These are phyloP conservation scores for Penicillium palitans DNA, from an alignment of 2,329 filamentous ascomycete species.

Conservation along the genomic window DNA sequence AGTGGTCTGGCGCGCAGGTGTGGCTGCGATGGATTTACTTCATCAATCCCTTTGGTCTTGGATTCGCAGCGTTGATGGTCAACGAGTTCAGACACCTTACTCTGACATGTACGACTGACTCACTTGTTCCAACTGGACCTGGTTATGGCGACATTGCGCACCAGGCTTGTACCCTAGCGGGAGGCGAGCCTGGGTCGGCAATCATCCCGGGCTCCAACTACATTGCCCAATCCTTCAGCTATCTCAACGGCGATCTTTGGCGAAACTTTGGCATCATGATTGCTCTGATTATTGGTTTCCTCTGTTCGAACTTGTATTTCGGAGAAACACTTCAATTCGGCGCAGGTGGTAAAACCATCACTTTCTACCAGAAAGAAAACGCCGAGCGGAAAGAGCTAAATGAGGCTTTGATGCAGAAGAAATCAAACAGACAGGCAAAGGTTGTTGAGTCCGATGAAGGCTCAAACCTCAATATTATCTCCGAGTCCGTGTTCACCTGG, in stretches of 20 bases:
- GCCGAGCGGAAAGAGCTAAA: conserved; percentile 41
- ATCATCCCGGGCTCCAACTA: conserved; percentile 68
- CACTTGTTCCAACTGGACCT: conserved; percentile 69
- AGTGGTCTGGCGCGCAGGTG: conserved; percentile 70
- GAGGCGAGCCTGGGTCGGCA: conserved; percentile 65
- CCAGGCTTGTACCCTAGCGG: conserved; percentile 79
- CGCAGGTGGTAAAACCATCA: conserved; percentile 44
- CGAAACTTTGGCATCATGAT: conserved; percentile 51
- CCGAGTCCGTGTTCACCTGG: conserved; percentile 58
- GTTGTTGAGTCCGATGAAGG: conserved; percentile 36
- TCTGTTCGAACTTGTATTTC: conserved; percentile 40
- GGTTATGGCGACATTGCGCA: conserved; percentile 70
- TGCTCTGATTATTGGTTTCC: conserved; percentile 38
- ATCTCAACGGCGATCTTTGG: conserved; percentile 69
- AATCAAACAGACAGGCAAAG: conserved; percentile 37
- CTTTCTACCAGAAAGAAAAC: conserved; percentile 44
- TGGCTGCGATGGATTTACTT: conserved; percentile 82
- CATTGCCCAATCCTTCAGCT: conserved; percentile 67
- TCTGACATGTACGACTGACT: conserved; percentile 67
- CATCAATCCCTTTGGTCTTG: conserved; percentile 71
- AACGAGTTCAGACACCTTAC: conserved; percentile 76
- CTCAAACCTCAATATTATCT: conserved; percentile 53
- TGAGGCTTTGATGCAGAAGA: conserved; percentile 42
- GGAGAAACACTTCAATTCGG: conserved; percentile 43
- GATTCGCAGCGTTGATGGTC: conserved; percentile 77